Conservation (phyloP, 805 yeast species). For the Candida ponderosae region DNA sequence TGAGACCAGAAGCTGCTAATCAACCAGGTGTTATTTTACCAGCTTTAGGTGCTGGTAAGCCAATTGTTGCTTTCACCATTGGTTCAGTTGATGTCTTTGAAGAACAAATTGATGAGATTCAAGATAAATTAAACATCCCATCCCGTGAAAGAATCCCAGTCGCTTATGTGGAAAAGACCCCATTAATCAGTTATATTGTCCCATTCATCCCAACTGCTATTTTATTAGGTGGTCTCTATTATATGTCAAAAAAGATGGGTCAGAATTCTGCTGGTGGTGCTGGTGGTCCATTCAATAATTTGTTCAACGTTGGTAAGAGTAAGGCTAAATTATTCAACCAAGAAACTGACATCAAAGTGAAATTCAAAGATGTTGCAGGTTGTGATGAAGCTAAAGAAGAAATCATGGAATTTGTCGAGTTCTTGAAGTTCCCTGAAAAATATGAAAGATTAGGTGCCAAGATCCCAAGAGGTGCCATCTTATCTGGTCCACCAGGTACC, state of each 20-base stretch:
- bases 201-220: conserved; percentile 77
- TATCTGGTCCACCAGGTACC: conserved; percentile 99
- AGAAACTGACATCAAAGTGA: conserved; percentile 83
- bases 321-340: conserved; percentile 88
- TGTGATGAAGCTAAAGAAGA: conserved; percentile 95
- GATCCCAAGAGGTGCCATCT: conserved; percentile 95
- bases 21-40: conserved; percentile 1
- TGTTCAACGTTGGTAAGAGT: conserved; percentile 79
- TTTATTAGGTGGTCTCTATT: conserved; percentile 64
- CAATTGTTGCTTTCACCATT: conserved; percentile 67
- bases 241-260: conserved; percentile 34
- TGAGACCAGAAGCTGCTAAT: conserved; percentile 33
- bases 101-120: conserved; percentile 68
- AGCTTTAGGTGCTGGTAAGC: conserved; percentile 25
- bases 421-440: conserved; percentile 82
- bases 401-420: conserved; percentile 95
- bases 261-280: conserved; percentile 36
- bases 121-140: conserved; percentile 62
- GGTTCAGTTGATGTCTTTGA: conserved; percentile 86
- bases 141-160: conserved; percentile 71
- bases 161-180: conserved; percentile 60
- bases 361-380: conserved; percentile 94
- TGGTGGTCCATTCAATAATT: conserved; percentile 70
- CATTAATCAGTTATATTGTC: conserved; percentile 52
- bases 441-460: conserved; percentile 93